A percentile compares a stretch with the other conserved stretches of the same genome.
phyloP scores from a whole-genome alignment of 163 green algal genomes.

The Scenedesmus sp. region DNA sequence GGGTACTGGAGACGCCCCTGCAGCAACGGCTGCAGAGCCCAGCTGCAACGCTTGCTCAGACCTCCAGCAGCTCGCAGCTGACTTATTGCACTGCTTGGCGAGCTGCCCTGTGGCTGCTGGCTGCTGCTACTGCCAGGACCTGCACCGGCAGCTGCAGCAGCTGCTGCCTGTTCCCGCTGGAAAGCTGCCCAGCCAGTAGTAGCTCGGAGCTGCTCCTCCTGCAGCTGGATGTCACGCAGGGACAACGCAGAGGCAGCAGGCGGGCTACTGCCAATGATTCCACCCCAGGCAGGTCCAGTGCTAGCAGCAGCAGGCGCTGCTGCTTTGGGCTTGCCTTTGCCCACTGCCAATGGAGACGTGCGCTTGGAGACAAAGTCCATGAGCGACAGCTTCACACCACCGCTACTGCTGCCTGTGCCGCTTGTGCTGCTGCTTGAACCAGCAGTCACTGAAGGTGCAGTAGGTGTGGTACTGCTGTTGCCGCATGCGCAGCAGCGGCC shows the following conservation, averaged over 20 bases:
- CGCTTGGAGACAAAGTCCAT: conserved; percentile 37
- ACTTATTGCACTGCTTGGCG: not conserved
- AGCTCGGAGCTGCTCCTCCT: conserved; percentile 41
- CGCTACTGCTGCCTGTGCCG: conserved; percentile 7
- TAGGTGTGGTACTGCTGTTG: not conserved
- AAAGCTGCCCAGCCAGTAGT: conserved; percentile 50
- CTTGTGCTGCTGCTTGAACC: not conserved
- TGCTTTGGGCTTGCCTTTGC: not conserved
- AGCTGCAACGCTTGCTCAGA: conserved; percentile 6
- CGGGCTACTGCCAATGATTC: conserved; percentile 41
- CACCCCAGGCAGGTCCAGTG: conserved; percentile 38
- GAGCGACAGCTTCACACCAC: conserved; percentile 43
- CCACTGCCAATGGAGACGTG: conserved; percentile 8
- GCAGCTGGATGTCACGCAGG: conserved; percentile 41
- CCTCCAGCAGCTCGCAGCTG: conserved; percentile 43
- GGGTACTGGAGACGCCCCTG: not conserved
- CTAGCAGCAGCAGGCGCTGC: conserved; percentile 8
- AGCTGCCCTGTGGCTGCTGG: not conserved
- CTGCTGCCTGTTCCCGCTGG: conserved; percentile 41
- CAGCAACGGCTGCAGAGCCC: conserved; percentile 2
- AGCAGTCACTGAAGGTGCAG: not conserved
- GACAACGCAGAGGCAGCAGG: conserved; percentile 2
- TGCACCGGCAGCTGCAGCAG: conserved; percentile 9
- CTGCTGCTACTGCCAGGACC: not conserved
- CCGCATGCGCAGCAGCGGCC: not conserved